Conservation (phyloP, 208 protist genomes). For the Histomonas meleagridis region DNA sequence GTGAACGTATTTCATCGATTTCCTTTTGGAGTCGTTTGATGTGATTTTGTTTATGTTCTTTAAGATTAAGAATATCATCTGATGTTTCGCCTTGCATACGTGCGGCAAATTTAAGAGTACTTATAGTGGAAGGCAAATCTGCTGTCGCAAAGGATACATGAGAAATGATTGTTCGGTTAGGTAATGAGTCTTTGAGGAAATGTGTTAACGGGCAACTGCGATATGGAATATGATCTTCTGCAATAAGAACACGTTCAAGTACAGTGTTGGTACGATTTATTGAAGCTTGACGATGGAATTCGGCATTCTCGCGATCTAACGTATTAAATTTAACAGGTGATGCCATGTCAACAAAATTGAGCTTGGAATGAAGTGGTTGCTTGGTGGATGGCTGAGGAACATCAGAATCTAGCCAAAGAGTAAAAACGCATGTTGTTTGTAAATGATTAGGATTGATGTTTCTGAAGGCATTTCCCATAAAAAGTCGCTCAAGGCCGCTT, state of each 20-base stretch:
- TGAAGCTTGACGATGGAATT: neutral
- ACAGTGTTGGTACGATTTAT: conserved; percentile 27
- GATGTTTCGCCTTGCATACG: conserved; percentile 26
- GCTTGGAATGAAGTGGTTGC: neutral
- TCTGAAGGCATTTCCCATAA: neutral
- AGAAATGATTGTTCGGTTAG: neutral
- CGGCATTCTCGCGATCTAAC: neutral
- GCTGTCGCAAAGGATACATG: neutral
- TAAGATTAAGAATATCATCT: conserved; percentile 1
- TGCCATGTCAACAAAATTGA: neutral
- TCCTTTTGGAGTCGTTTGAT: conserved; percentile 8
- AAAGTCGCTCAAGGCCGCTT: neutral
- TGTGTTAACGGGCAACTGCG: neutral
- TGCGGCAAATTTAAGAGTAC: neutral
- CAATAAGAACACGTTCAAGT: conserved; percentile 26
- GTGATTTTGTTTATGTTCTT: conserved; percentile 26
- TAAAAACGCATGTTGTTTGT: neutral
- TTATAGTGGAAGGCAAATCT: neutral
- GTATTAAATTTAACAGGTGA: neutral
- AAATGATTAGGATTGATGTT: neutral
- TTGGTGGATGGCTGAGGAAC: neutral
- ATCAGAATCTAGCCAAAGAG: neutral
- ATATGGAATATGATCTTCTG: conserved; percentile 25
- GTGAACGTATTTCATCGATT: neutral
- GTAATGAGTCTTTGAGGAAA: neutral